Base-by-base conservation (phyloP, 805 yeast genomes). In the Myxozyma sirexii region DNA sequence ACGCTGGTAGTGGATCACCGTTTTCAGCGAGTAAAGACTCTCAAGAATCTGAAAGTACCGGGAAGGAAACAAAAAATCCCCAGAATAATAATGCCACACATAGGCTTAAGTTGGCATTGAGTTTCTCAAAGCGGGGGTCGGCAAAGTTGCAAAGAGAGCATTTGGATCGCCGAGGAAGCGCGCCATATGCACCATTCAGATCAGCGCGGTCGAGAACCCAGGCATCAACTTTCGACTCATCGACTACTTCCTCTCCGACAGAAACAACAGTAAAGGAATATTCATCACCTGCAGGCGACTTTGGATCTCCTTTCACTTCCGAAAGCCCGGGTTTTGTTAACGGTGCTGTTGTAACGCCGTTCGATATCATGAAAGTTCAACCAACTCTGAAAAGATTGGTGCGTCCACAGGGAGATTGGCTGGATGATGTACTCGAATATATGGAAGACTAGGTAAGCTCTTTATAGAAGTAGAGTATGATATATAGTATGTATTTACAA, bases 281-380 rank as follows among this genome's bases (percentile, higher is more conserved):
- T 29, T 7, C 33, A 29, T 6, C 33, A 10, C 33, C 33, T 7
- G 33, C 10, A 29, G 42, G 17, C 21, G 7, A 43, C n/a, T 43
- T 24, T 2, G 47, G 33, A 21, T 21, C 3, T 13, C n/a, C 5
- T 10, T 21, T 15, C 23, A 17, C 12, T 1, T 24, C 15, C 10
- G 47, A 43, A 13, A 43, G 13, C 44, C n/a, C 26, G 12, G 44
- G 31, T 27, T 45, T n/a, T 19, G 17, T 8, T 10, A 19, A 17
- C n/a, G 24, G 24, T 8, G 2, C 39, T 19, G 26, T n/a, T 27
- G 19, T 50, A 6, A 27, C 62, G 21, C 56, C 62, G n/a, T 59
- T 48, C 43, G 56, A 59, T 37, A 59, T 59, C 27, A 59, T 59
- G 62, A 59, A 59, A 39, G 43, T 59, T 1, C 47, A 12, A n/a